A percentile compares a stretch with the other conserved stretches of the same genome.
phyloP scores from a whole-genome alignment of 805 yeast genomes.

The Wickerhamomyces kurtzmanii region DNA sequence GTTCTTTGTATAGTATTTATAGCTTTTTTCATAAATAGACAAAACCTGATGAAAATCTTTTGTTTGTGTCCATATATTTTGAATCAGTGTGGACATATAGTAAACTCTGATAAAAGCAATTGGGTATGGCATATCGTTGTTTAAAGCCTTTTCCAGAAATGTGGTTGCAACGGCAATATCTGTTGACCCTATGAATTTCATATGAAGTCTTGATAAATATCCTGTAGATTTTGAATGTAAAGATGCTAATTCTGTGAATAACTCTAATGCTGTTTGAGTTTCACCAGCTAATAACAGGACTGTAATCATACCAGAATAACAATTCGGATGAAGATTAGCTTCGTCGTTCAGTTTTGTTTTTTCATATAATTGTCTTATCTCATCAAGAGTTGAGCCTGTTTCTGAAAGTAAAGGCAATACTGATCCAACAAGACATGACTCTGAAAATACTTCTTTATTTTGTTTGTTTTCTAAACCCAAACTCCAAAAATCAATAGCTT shows the following conservation, averaged over 20 bases:
- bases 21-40: conserved; percentile 53
- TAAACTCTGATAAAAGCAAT: conserved; percentile 66
- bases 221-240: conserved; percentile 33
- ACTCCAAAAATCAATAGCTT: conserved; percentile 66
- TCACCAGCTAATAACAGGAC: conserved; percentile 60
- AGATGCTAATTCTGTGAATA: conserved; percentile 47
- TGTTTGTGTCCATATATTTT: conserved; percentile 50
- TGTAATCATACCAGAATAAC: conserved; percentile 65
- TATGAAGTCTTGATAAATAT: conserved; percentile 63
- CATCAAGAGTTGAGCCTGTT: conserved; percentile 51
- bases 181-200: conserved; percentile 66
- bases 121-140: conserved; percentile 61
- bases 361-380: conserved; percentile 46
- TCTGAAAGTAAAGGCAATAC: conserved; percentile 59
- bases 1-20: conserved; percentile 46
- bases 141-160: conserved; percentile 66
- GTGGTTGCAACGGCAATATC: conserved; percentile 63
- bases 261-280: conserved; percentile 52
- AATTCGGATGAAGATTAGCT: conserved; percentile 29
- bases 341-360: conserved; percentile 24
- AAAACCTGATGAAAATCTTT: conserved; percentile 49
- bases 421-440: conserved; percentile 58
- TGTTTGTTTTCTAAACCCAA: conserved; percentile 37
- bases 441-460: conserved; percentile 36
- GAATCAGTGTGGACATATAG: conserved; percentile 52